Percentiles rank a stretch among this genome's conserved stretches.
Conservation (phyloP, 2,329 filamentous ascomycete genomes). For the Dothiorella sarmentorum region DNA sequence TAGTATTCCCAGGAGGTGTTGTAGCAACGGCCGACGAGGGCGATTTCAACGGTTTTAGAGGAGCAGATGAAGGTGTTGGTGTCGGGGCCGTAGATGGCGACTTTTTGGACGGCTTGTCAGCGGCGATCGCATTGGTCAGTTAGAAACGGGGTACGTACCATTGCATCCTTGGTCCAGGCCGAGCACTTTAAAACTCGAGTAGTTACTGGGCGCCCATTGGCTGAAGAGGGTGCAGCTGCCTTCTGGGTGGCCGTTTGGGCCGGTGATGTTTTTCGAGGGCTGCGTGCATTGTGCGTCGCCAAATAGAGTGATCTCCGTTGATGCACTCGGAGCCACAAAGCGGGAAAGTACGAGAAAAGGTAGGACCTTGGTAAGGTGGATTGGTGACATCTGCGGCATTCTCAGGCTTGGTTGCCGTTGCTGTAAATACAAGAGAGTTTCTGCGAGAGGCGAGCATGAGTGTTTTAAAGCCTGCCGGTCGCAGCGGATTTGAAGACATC, state of each 20-base stretch:
- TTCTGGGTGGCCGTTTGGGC: not conserved
- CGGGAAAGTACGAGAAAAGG: not conserved
- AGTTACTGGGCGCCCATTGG: not conserved
- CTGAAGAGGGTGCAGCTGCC: not conserved
- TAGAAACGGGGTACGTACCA: not conserved
- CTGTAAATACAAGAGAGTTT: no score
- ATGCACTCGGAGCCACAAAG: not conserved
- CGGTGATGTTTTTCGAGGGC: not conserved
- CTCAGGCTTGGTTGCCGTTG: no score
- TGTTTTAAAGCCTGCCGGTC: no score
- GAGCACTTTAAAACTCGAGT: not conserved
- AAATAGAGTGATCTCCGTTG: not conserved
- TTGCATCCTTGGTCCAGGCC: not conserved
- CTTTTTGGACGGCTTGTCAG: not conserved
- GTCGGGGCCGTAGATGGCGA: conserved; percentile 7
- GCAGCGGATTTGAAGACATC: not conserved
- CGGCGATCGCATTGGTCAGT: not conserved
- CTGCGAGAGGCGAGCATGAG: no score
- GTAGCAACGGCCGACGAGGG: not conserved
- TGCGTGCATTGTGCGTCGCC: not conserved
- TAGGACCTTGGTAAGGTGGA: not conserved
- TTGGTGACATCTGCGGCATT: not conserved
- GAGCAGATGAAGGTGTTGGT: not conserved
- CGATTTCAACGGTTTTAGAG: not conserved
- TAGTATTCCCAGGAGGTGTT: conserved; percentile 8